These are phyloP conservation scores for Picea abies DNA, from an alignment of 83 land plant species.

Conservation along the genomic window DNA sequence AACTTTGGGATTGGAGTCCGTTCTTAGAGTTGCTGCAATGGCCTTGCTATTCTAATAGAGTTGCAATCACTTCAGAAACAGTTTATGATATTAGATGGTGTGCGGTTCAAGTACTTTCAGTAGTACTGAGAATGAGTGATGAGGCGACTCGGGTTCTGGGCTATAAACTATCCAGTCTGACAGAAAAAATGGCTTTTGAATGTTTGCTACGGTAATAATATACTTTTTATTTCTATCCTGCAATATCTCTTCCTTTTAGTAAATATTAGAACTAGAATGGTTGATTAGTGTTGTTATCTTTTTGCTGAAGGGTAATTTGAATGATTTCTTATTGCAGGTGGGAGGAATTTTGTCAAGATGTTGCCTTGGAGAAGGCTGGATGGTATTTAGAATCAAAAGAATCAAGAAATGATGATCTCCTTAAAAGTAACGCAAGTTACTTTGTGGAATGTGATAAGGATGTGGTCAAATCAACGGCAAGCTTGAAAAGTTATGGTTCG, in stretches of 20 bases:
- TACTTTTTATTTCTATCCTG: background rate
- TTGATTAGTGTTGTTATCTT: background rate
- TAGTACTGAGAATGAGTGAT: slow-evolving; percentile 63
- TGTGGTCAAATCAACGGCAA: background rate
- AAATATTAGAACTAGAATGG: background rate
- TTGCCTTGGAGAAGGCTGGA: slow-evolving; percentile 82
- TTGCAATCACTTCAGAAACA: background rate
- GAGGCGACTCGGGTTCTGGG: slow-evolving; percentile 42
- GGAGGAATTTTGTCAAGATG: slow-evolving; percentile 76
- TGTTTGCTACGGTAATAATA: slow-evolving; percentile 69
- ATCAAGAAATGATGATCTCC: slow-evolving; percentile 7
- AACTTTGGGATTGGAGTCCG: slow-evolving; percentile 94
- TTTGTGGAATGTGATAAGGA: background rate
- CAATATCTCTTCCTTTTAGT: background rate
- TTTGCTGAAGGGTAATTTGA: background rate
- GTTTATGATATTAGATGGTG: slow-evolving; percentile 85
- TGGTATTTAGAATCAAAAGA: slow-evolving; percentile 58
- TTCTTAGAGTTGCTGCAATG: slow-evolving; percentile 65
- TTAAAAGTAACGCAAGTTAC: background rate
- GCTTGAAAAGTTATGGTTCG: background rate
- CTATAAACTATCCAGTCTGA: slow-evolving; percentile 34
- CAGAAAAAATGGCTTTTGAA: slow-evolving; percentile 42
- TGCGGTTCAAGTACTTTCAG: slow-evolving; percentile 62
- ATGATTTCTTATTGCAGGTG: slow-evolving; percentile 48
- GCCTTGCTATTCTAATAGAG: slow-evolving; percentile 6